Evolutionary conservation across 1,284 basidiomycete genomes (phyloP), one percentile per base, ranked within the genome.

Genomic region (Exobasidium rhododendri): DNA sequence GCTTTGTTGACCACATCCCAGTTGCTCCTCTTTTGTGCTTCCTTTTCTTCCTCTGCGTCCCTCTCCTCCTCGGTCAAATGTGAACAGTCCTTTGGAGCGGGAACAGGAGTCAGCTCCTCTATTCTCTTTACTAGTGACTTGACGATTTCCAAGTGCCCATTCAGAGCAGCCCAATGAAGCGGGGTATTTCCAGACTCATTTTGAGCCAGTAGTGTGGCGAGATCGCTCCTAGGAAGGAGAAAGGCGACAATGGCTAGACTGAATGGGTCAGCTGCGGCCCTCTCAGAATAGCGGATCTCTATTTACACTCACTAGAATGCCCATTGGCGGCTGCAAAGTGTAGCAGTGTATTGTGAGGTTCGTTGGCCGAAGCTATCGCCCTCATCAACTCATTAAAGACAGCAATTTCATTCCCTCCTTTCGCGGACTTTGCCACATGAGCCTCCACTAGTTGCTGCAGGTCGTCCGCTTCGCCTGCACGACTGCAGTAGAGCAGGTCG

Each of bases 101-200:
- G 52, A 22, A 40, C 17, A 17, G 35, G 35, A 17, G 35, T 40
- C 30, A 70, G 58, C 30, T 58, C 59, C n/a, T 79, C 74, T 28
- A 78, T 74, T 10, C 62, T 59, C 10, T 65, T 58, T 1, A 77
- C 63, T 30, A 79, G 67, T 4, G 56, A 52, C 32, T 68, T 66
- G 58, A 73, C 75, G 5, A 67, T 49, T 2, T 63, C 59, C 11
- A 77, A 51, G 53, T 79, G 77, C 0, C 78, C 78, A 56, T 79
- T 79, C 31, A 79, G 69, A 1, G 72, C 73, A 0, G 78, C 78
- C 78, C 78, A 79, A 65, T 79, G 78, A 14, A 79, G 59, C 3
- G 78, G 62, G 3, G 78, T 79, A 63, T 78, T 79, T 55, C 78
- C 78, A 0, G 75, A 61, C 0, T 58, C 29, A 63, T 79, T 79